Conservation (phyloP, 139 green algal species). For the Chlamydomonas schloesseri region DNA sequence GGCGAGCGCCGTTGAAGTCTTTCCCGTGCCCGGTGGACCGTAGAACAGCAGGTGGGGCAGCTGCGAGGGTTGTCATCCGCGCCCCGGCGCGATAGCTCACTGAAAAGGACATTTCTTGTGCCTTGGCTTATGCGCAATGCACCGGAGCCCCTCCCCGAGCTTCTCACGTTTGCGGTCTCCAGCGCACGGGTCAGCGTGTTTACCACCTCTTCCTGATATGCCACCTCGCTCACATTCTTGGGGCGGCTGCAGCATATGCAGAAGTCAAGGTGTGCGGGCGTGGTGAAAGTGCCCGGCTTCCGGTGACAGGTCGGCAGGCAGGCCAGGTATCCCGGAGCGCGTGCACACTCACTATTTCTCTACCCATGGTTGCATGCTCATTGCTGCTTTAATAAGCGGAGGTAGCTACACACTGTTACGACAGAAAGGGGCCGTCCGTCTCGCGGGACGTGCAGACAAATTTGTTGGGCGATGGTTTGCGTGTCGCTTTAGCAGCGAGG, state of each 20-base stretch:
- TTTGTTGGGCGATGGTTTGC: too few species aligned
- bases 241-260: constrained; percentile 78
- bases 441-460: too few species aligned
- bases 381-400: too few species aligned
- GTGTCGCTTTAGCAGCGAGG: too few species aligned
- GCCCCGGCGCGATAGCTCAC: neutral
- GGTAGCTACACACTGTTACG: too few species aligned
- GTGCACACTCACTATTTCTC: constrained; percentile 62
- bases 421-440: too few species aligned
- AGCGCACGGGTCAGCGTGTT: constrained; percentile 87
- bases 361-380: constrained; percentile 54
- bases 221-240: constrained; percentile 90
- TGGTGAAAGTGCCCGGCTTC: too few species aligned
- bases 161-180: constrained; percentile 84
- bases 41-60: constrained; percentile 99
- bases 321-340: neutral
- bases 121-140: too few species aligned
- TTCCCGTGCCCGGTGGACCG: constrained; percentile 97
- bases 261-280: too few species aligned
- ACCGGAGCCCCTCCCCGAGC: too few species aligned
- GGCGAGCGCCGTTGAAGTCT: constrained; percentile 96
- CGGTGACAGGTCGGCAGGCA: neutral
- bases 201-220: constrained; percentile 95
- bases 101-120: neutral
- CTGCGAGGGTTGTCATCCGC: constrained; percentile 48